A percentile compares a stretch with the other conserved stretches of the same genome.
Evolutionary conservation across 257 asterid genomes (phyloP).

Genomic region (Petunia secreta): DNA sequence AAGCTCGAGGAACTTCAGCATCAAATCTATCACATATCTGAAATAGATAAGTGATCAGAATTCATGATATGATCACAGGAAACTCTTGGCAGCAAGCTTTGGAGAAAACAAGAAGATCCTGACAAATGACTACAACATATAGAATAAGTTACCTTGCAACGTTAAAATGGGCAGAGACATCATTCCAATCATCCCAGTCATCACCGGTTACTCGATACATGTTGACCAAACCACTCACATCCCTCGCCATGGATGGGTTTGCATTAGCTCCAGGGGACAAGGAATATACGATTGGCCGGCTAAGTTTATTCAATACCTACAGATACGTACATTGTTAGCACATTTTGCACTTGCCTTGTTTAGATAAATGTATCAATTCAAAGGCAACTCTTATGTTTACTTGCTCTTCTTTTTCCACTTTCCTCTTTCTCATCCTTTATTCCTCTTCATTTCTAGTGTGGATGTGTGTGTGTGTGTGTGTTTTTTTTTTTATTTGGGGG

Average conservation of each 20-base stretch:
- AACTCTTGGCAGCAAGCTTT: conserved; percentile 7
- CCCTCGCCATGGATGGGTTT: conserved; percentile 78
- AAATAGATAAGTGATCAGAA: conserved; percentile 1
- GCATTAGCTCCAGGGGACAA: conserved; percentile 85
- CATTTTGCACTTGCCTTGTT: conserved; percentile 16
- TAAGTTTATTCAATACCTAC: conserved; percentile 65
- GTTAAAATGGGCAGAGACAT: conserved; percentile 75
- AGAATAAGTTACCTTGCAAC: conserved; percentile 58
- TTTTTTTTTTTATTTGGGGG: background rate
- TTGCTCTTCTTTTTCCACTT: background rate
- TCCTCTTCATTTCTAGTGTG: background rate
- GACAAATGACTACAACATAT: background rate
- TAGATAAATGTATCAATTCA: background rate
- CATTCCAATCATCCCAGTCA: conserved; percentile 96
- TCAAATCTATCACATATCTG: conserved; percentile 9
- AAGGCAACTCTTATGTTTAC: background rate
- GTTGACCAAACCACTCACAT: conserved; percentile 68
- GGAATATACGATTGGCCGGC: conserved; percentile 70
- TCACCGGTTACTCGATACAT: conserved; percentile 96
- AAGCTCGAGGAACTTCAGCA: conserved; percentile 3
- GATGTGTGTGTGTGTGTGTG: too few relatives aligned
- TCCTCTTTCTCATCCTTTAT: background rate
- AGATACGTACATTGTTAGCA: background rate
- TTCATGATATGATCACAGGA: background rate
- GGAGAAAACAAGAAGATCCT: background rate